Conservation (phyloP, 164 flowering plant species). For the Cinnamomum chago region DNA sequence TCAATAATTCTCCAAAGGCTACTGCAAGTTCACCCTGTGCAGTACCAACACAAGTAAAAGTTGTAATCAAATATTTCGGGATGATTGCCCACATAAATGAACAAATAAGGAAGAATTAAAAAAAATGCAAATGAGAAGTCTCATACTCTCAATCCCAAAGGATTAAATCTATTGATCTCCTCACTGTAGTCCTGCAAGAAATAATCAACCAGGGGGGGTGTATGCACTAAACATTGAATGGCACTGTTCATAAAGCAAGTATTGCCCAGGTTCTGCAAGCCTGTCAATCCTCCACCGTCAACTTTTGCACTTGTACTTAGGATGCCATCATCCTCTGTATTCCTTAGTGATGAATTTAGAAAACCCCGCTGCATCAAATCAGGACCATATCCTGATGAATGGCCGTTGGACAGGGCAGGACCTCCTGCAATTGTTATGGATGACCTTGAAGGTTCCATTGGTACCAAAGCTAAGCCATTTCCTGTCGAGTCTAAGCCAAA, state of each 20-base stretch:
- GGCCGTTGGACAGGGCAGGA: constrained; percentile 64
- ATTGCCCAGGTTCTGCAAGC: constrained; percentile 92
- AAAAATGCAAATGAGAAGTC: constrained; percentile 2
- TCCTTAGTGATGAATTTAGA: constrained; percentile 31
- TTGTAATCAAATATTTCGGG: neutral
- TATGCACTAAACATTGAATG: constrained; percentile 90
- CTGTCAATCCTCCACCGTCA: constrained; percentile 81
- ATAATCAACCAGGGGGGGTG: constrained; percentile 76
- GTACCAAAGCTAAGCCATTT: constrained; percentile 73
- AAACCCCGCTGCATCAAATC: constrained; percentile 33
- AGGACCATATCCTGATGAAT: constrained; percentile 41
- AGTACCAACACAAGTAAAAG: constrained; percentile 23
- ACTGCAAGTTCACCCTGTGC: constrained; percentile 94
- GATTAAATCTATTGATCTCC: constrained; percentile 84
- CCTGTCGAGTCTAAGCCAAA: constrained; percentile 58
- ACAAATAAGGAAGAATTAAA: neutral
- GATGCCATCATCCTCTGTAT: constrained; percentile 43
- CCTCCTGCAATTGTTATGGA: constrained; percentile 73
- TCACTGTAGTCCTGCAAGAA: constrained; percentile 76
- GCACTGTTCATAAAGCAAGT: constrained; percentile 99
- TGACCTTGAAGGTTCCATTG: constrained; percentile 74
- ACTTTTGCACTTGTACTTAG: constrained; percentile 27
- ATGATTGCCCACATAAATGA: neutral
- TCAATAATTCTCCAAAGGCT: constrained; percentile 96
- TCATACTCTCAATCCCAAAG: constrained; percentile 88